Base-by-base conservation (phyloP, 139 green algal genomes). In the Chlamydomonas sphaeroides region DNA sequence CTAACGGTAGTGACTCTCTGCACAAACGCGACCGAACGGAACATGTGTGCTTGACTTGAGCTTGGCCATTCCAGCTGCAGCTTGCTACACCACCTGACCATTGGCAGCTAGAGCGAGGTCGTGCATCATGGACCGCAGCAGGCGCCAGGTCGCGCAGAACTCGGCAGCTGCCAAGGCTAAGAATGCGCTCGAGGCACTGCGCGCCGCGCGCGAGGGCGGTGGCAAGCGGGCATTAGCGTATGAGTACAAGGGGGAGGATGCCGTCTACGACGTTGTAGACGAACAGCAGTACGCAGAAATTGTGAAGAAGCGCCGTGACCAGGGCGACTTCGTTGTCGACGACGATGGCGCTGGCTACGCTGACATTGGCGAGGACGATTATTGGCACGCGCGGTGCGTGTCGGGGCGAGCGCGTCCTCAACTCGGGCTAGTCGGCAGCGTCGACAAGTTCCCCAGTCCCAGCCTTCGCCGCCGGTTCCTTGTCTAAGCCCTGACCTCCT, bases 321-420 rank as follows among this genome's bases (percentile, higher is more conserved):
- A 87, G 93, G 95, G 89, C 3, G 93, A 92, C 42, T 98, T 97
- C 70, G 88, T 98, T 7, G 89, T 95, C 25, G 94, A 96, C 65
- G 93, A 96, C 71, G 92, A 94, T 41, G 94, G 88, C 39, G 88
- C 92, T 25, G 94, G 93, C 6, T 98, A 98, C 71, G 88, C 68
- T 42, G 96, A 99, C 61, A 90, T 97, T 45, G 97, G 95, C 0
- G 95, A 99, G 68, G 93, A 98, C 18, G 93, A 98, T 51, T 98
- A 92, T 35, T 90, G 88, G 78, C 86, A 91, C 25, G 76, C n/a
- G 45, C 41, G 78, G 78, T 84, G 28, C 2, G 38, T 48, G 7
- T 32, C 28, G 15, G 20, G 56, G 49, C 20, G n/a, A n/a, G n/a
- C n/a, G n/a, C n/a, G n/a, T n/a, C n/a, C n/a, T n/a, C n/a, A n/a